phyloP scores from a whole-genome alignment of 2,329 filamentous ascomycete species.

The Diaporthe caulivora region DNA sequence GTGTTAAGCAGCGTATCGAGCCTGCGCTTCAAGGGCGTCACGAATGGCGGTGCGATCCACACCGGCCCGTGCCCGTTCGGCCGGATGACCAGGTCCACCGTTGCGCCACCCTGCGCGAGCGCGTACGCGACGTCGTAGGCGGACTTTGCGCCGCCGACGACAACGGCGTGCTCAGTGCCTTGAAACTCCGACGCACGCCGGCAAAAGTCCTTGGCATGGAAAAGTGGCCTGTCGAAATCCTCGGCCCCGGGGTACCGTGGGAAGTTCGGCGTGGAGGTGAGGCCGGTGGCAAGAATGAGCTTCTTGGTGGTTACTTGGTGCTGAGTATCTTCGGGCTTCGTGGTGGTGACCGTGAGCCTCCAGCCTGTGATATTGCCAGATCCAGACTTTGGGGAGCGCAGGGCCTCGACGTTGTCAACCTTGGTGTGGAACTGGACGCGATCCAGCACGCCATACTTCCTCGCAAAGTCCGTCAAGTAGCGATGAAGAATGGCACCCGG shows the following conservation, averaged over 20 bases:
- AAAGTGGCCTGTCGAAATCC: constrained; percentile 52
- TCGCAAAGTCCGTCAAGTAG: constrained; percentile 53
- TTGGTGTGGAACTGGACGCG: constrained; percentile 63
- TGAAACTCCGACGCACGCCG: constrained; percentile 49
- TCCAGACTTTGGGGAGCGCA: background rate
- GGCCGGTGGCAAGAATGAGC: constrained; percentile 64
- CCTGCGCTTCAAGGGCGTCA: constrained; percentile 71
- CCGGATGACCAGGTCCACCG: constrained; percentile 66
- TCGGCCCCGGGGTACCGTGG: constrained; percentile 54
- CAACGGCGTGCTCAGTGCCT: constrained; percentile 52
- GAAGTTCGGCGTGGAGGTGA: constrained; percentile 59
- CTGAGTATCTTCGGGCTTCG: background rate
- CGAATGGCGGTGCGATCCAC: constrained; percentile 66
- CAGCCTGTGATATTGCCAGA: constrained; percentile 40
- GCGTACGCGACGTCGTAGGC: constrained; percentile 70
- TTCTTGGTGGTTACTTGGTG: constrained; percentile 48
- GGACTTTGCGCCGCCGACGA: constrained; percentile 70
- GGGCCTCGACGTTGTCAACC: constrained; percentile 57
- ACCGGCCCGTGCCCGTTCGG: constrained; percentile 64
- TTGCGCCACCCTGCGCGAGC: constrained; percentile 59
- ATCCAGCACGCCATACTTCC: constrained; percentile 61
- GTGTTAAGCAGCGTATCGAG: constrained; percentile 67
- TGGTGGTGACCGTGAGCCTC: constrained; percentile 38
- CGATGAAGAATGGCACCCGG: constrained; percentile 51
- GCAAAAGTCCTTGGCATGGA: constrained; percentile 59